A percentile compares a stretch with the other conserved stretches of the same genome.
Evolutionary conservation across 176 grass and related monocot genomes (phyloP).

Genomic region (Coix lacrymajobi): DNA sequence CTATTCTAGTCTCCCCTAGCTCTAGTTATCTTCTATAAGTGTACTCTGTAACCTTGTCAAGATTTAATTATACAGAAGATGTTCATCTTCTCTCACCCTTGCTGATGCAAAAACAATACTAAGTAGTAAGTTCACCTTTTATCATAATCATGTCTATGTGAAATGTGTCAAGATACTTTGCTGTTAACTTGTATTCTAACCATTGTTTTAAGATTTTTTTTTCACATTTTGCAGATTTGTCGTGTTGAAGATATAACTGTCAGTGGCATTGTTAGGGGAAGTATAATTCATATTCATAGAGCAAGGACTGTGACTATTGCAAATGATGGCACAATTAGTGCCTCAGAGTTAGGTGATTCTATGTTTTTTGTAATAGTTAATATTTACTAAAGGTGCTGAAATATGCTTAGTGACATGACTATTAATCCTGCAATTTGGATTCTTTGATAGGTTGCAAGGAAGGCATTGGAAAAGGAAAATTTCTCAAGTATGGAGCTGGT

Average conservation of each 20-base stretch:
- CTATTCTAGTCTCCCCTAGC: too few species aligned
- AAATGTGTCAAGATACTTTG: not conserved
- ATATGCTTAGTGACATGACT: slow-evolving; percentile 20
- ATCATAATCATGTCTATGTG: slow-evolving; percentile 14
- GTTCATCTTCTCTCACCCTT: too few species aligned
- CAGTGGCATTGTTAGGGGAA: slow-evolving; percentile 74
- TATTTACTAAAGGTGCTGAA: slow-evolving; percentile 5
- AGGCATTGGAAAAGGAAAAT: slow-evolving; percentile 83
- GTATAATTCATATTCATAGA: slow-evolving; percentile 96
- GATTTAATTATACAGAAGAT: too few species aligned
- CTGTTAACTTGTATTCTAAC: not conserved
- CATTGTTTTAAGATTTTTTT: not conserved
- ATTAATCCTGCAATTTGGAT: slow-evolving; percentile 14
- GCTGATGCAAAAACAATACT: not conserved
- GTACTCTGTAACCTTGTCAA: too few species aligned
- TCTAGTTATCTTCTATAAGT: too few species aligned
- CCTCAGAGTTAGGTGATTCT: slow-evolving; percentile 98
- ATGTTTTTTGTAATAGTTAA: slow-evolving; percentile 32
- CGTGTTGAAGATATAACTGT: slow-evolving; percentile 93
- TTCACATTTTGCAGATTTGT: slow-evolving; percentile 63
- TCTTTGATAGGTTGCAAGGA: slow-evolving; percentile 76
- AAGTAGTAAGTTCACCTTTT: not conserved
- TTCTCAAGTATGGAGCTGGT: slow-evolving; percentile 77
- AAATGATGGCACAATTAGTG: slow-evolving; percentile 73
- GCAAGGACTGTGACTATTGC: slow-evolving; percentile 85